Base-by-base conservation (phyloP, 306 rosid genomes). In the Echinosophora koreensis region DNA sequence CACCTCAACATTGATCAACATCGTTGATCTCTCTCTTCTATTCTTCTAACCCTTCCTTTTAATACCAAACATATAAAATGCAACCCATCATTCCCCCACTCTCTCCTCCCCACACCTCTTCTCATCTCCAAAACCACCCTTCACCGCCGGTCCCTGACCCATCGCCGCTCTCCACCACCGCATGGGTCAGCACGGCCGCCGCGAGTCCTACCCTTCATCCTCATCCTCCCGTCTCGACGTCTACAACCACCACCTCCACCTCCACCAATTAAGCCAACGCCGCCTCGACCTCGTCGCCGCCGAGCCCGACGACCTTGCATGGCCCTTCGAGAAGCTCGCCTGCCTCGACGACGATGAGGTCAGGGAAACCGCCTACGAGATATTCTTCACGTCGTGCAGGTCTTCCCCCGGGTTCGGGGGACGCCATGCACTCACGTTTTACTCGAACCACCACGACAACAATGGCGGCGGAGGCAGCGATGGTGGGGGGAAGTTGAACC, bases 101-200 rank as follows among this genome's bases (percentile, higher is more conserved):
- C 87, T 80, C 82, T 77, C 61, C 64, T 69, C 77, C 22, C 83
- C 85, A 47, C 32, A 81, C 51, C 80, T 72, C 81, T 75, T 59
- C 47, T 42, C 5, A 18, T 14, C 52, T 4, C 44, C 38, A 6
- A 3, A 17, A 30, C 77, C 77, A 6, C 60, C 28, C 46, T 49
- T 12, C 72, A 22, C 27, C 46, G 55, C 46, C 79, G 76, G 56
- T 28, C 58, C 8, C 83, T 34, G 63, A 77, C 66, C 76, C 86
- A 9, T 28, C 66, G 2, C 27, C 32, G 47, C n/a, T 39, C 50
- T 32, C 14, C 16, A 13, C 68, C 14, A 0, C 60, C 54, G 57
- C 2, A 94, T 94, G 98, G 97, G 96, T 82, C 97, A 89, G 81
- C 96, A 90, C 78, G 39, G 80, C 80, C 98, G 97, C 67, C 91